Conservation (phyloP, 306 rosid genomes). For the Corylus heterophylla region DNA sequence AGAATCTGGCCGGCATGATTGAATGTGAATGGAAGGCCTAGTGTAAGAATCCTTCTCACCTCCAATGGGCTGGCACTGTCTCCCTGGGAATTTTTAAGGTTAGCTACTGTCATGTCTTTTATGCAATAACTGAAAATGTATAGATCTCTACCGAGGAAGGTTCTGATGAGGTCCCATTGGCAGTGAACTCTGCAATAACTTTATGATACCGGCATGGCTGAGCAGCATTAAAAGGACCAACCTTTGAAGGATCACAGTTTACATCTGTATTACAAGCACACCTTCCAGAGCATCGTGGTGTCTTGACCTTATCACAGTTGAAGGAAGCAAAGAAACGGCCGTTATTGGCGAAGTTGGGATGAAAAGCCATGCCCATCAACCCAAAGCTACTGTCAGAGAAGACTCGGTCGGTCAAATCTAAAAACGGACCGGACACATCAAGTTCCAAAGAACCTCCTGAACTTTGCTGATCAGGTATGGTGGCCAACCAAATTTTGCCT, state of each 20-base stretch:
- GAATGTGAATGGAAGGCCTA: conserved; percentile 29
- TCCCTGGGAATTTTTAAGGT: conserved; percentile 20
- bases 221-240: conserved; percentile 24
- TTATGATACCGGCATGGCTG: conserved; percentile 44
- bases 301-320: conserved; percentile 35
- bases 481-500: conserved; percentile 47
- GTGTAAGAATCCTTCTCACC: conserved; percentile 44
- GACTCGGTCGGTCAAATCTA: conserved; percentile 32
- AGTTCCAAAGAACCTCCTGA: conserved; percentile 26
- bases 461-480: conserved; percentile 31
- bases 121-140: not conserved
- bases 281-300: conserved; percentile 45
- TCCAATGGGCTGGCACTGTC: conserved; percentile 35
- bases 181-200: conserved; percentile 46
- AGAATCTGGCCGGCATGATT: conserved; percentile 43
- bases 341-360: conserved; percentile 38
- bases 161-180: conserved; percentile 29
- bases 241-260: conserved; percentile 43
- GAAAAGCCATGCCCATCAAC: conserved; percentile 47
- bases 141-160: conserved; percentile 27
- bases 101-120: not conserved
- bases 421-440: conserved; percentile 37
- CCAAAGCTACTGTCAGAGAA: conserved; percentile 35
- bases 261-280: conserved; percentile 46
- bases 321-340: conserved; percentile 46